These are phyloP conservation scores for Rhodotorula glutinis DNA, from an alignment of 1,284 basidiomycete species.

Conservation along the genomic window DNA sequence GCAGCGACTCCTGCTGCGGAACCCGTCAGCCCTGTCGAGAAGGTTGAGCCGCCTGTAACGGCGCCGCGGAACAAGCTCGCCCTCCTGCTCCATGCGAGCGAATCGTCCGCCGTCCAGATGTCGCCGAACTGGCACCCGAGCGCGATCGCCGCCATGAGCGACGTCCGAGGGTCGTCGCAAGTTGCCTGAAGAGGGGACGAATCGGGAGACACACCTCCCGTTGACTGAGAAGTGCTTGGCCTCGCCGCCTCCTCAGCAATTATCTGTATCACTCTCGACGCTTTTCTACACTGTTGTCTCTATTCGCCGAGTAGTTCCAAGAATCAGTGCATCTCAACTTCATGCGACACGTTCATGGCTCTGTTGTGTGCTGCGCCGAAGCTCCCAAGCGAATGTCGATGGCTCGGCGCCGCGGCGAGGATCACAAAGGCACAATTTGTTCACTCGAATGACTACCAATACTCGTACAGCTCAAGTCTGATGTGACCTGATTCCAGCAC, in stretches of 20 bases:
- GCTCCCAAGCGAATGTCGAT: no score
- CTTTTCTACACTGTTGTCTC: background rate
- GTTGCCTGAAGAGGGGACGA: background rate
- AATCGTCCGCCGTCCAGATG: background rate
- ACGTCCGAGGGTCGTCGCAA: constrained; percentile 9
- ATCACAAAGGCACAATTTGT: no score
- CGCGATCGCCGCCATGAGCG: constrained; percentile 6
- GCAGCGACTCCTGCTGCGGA: background rate
- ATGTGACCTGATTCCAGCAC: no score
- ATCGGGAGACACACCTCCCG: background rate
- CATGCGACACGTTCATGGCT: no score
- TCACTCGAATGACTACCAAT: no score
- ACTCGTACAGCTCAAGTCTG: no score
- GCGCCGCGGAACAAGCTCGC: constrained; percentile 17
- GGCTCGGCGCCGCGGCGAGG: no score
- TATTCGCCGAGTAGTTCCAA: no score
- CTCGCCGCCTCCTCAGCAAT: background rate
- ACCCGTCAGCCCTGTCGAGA: no score
- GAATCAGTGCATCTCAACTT: no score
- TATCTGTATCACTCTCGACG: background rate
- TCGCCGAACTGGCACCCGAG: constrained; percentile 4
- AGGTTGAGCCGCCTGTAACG: background rate
- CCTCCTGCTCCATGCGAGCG: constrained; percentile 16
- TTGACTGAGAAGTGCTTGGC: background rate
- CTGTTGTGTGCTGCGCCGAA: no score